Percentiles rank a stretch among this genome's conserved stretches.
These are phyloP conservation scores for Trichophyton equinum DNA, from an alignment of 2,329 filamentous ascomycete species.

Conservation along the genomic window DNA sequence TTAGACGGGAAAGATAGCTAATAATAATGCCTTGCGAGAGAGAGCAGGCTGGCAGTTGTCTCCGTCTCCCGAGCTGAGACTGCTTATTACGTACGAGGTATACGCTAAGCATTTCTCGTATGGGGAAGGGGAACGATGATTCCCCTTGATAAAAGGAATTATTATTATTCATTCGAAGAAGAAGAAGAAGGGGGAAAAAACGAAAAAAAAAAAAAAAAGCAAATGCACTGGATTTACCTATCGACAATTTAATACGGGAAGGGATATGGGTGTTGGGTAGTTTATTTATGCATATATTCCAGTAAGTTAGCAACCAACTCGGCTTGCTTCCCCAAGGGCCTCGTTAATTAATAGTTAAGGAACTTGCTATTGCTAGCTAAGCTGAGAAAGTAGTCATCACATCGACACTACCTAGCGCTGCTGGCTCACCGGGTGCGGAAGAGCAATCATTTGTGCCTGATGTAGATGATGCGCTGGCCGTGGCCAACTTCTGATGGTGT, in stretches of 20 bases:
- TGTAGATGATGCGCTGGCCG: not conserved
- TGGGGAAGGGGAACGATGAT: constrained; percentile 1
- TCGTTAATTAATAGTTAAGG: too few species aligned
- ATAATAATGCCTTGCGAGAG: not conserved
- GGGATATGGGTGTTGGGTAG: not conserved
- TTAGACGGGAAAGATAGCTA: not conserved
- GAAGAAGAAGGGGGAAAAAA: not conserved
- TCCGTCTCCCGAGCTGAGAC: not conserved
- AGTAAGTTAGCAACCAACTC: too few species aligned
- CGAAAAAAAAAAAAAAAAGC: not conserved
- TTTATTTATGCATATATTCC: not conserved
- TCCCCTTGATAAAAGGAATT: constrained; percentile 3
- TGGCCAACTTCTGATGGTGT: not conserved
- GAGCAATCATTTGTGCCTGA: not conserved
- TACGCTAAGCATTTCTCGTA: constrained; percentile 3
- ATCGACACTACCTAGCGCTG: too few species aligned
- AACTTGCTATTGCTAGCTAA: too few species aligned
- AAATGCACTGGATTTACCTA: not conserved
- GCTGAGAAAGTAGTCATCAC: too few species aligned
- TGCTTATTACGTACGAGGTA: not conserved
- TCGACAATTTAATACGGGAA: too few species aligned
- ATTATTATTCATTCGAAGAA: not conserved
- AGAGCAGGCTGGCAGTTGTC: not conserved
- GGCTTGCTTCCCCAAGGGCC: too few species aligned
- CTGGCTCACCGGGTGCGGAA: too few species aligned